These are phyloP conservation scores for Venturia pyrina DNA, from an alignment of 2,329 filamentous ascomycete genomes.

Conservation along the genomic window DNA sequence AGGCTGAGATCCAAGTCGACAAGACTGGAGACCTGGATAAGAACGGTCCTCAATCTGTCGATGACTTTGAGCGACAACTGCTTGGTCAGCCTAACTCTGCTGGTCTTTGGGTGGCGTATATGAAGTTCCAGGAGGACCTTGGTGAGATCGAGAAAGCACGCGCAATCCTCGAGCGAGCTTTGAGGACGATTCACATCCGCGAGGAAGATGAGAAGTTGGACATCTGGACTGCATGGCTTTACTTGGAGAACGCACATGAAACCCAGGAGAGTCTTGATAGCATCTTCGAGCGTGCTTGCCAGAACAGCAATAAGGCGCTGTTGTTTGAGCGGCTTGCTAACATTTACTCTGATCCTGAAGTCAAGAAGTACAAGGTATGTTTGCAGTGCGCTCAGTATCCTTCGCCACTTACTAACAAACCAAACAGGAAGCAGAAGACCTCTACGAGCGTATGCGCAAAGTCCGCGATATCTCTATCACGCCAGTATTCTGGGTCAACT, in stretches of 20 bases:
- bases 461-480: slow-evolving; percentile 71
- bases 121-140: slow-evolving; percentile 95
- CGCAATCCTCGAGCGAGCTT: slow-evolving; percentile 79
- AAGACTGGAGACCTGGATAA: slow-evolving; percentile 84
- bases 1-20: slow-evolving; percentile 72
- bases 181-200: slow-evolving; percentile 81
- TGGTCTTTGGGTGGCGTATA: slow-evolving; percentile 88
- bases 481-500: slow-evolving; percentile 83
- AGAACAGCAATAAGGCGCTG: slow-evolving; percentile 86
- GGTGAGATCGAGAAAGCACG: slow-evolving; percentile 82
- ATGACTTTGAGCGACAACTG: slow-evolving; percentile 88
- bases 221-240: slow-evolving; percentile 88
- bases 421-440: slow-evolving; percentile 67
- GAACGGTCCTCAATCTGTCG: slow-evolving; percentile 77
- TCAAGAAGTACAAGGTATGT: slow-evolving; percentile 62
- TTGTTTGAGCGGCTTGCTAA: slow-evolving; percentile 82
- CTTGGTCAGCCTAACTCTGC: slow-evolving; percentile 92
- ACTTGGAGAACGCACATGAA: slow-evolving; percentile 86
- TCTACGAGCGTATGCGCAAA: slow-evolving; percentile 80
- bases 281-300: slow-evolving; percentile 83
- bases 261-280: slow-evolving; percentile 73
- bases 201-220: slow-evolving; percentile 91
- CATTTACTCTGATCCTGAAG: slow-evolving; percentile 83
- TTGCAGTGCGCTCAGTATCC: not conserved
- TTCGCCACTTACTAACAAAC: slow-evolving; percentile 17